Evolutionary conservation across 768 basidiomycete species (phyloP), one percentile per base, ranked within the genome.

Genomic region (Boletus pseudo-olivaceus): DNA sequence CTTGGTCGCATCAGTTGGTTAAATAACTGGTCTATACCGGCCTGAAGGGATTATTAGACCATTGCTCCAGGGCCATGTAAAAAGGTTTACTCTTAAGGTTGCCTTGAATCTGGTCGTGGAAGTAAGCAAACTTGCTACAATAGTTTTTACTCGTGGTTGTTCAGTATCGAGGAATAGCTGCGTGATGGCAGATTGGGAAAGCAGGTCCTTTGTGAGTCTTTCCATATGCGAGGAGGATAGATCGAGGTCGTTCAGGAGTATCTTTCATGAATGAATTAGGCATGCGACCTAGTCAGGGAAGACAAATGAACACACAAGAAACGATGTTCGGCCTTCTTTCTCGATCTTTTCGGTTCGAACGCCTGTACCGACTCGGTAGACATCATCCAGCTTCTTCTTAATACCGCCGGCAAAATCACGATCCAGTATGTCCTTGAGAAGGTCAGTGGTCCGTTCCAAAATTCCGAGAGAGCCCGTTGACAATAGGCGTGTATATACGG

Each of bases 181-280:
- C 3, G 73, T 67, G 17, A 93, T 79, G 3, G 73, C 68, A 12
- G 80, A 67, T 26, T 81, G 82, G 7, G 73, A 75, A 17, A 74
- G 63, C 8, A 93, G 62, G 57, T 94, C 91, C 51, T 79, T 82
- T 6, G 84, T 72, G 20, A 99, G 76, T 44, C 89, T 83, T 49
- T 95, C 92, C 69, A 95, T 82, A 72, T 99, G 94, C 7, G 84
- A 88, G 4, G 85, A 85, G 3, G 95, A 98, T 17, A 93, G 70
- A 67, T 98, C 94, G n/a, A 99, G 77, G 69, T 99, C 93, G 67
- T 99, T 99, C 47, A 98, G 75, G 42, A 90, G 80, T 34, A 86
- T 87, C 96, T 98, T 65, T 20, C 12, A 20, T 11, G 38, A 44
- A 49, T 9, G 11, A 20, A 43, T 60, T 17, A 47, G 53, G 29